Base-by-base conservation (phyloP, 2,329 filamentous ascomycete species). In the Graphilbum fragrans region DNA sequence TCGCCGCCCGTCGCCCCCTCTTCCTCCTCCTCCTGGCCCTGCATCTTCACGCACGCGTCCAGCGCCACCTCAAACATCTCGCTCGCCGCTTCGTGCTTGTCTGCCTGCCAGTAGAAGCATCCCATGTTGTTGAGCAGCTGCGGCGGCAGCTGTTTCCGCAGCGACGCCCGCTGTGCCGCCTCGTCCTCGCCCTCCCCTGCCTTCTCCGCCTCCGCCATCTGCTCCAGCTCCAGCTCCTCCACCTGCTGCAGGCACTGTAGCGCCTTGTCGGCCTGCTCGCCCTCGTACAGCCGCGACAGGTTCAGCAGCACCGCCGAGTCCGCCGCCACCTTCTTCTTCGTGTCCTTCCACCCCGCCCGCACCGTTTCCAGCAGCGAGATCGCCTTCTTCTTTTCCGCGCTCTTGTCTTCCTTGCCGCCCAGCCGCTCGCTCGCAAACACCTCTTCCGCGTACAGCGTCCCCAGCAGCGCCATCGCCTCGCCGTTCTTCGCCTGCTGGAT, bases 71-170 rank as follows among this genome's bases (percentile, higher is more conserved):
- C 86, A 57, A 96, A 98, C 63, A 93, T 74, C 39, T 90, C 81
- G 49, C 85, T 81, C 19, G 92, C 88, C 46, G 77, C 69, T 18
- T 82, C 77, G 48, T 83, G 80, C 55, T 86, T 87, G 52, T 94
- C 87, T 2, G 79, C 73, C 56, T 94, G 87, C 50, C 86, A 95
- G 51, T 94, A 78, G 62, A 96, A 96, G 60, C 88, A 95, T 5
- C 86, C 92, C 57, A 96, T 94, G 58, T 98, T 98, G 68, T 96
- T 98, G 35, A 98, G 72, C 2, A 96, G 70, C 55, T 94, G 87
- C 4, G 92, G 92, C 1, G 88, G 85, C 2, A 98, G 67, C 44
- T 82, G 70, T 55, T 88, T 84, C 41, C 87, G 80, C 22, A 94
- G 68, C 16, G 71, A 68, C 19, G 66, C 66, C 42, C 74, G 73